phyloP scores from a whole-genome alignment of 1,139 yeast species.

The Starmera stellimalicola region DNA sequence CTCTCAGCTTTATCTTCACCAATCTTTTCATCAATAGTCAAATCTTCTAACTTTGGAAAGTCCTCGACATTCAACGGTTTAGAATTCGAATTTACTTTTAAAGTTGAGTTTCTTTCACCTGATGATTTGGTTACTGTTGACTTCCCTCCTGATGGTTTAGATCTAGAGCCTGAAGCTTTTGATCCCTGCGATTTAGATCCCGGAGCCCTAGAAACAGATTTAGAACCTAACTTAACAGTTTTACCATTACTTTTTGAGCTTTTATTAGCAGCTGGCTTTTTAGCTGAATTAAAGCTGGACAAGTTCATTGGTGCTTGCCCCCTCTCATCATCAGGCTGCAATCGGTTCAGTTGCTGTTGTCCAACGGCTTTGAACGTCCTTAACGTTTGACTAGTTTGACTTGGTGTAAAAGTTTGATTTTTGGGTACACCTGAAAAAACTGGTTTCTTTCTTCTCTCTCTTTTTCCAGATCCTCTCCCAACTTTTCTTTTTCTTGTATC shows the following conservation, averaged over 20 bases:
- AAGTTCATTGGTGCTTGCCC: background rate
- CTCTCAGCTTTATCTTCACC: too few relatives aligned
- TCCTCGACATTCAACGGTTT: background rate
- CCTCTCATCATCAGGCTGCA: conserved; percentile 15
- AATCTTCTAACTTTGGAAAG: conserved; percentile 1
- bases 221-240: too few relatives aligned
- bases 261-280: too few relatives aligned
- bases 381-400: conserved; percentile 20
- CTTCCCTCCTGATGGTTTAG: too few relatives aligned
- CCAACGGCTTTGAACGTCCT: conserved; percentile 22
- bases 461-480: conserved; percentile 15
- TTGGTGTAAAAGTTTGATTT: conserved; percentile 9
- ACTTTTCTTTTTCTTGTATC: conserved; percentile 21
- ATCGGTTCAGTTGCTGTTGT: conserved; percentile 9
- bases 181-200: too few relatives aligned
- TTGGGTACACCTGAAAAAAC: conserved; percentile 2
- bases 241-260: too few relatives aligned
- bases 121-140: too few relatives aligned
- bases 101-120: background rate
- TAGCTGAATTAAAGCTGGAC: too few relatives aligned
- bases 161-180: too few relatives aligned
- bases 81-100: background rate
- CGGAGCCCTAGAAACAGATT: too few relatives aligned
- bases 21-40: too few relatives aligned
- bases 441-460: conserved; percentile 3